Base-by-base conservation (phyloP, 331 rosid species). In the Telfairia occidentalis region DNA sequence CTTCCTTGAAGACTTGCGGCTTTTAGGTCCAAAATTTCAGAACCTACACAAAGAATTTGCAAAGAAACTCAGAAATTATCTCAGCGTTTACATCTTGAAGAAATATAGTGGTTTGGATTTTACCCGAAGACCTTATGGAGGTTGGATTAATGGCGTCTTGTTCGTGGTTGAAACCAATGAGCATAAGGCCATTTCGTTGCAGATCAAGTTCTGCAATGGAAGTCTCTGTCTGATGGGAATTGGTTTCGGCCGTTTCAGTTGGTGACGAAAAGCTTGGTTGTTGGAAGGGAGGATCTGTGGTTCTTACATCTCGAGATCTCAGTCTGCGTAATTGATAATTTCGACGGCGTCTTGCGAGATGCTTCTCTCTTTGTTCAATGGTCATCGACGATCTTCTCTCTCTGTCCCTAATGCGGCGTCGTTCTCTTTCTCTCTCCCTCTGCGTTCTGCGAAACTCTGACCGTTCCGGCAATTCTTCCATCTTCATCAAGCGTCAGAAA, bases 321-420 rank as follows among this genome's bases (percentile, higher is more conserved):
- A 87, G 83, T 78, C 91, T 82, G 57, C 97, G 54, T 5, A 91
- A 85, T 45, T 89, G 97, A 21, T 90, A 90, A 78, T 90, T 92
- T 76, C 89, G 81, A 15, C 97, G 87, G 19, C 98, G 89, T 16
- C 98, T 79, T 0, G 93, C 96, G 11, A 90, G 92, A 66, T 89
- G 98, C 43, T 86, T 80, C 54, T 92, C 97, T 54, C 96, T 86
- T 79, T 92, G 98, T 43, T 92, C 98, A 40, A 85, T 66, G 11
- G 87, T 90, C 98, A 90, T 92, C 1, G 97, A 83, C 52, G 86
- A 96, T 74, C 98, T 81, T 80, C 96, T 89, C 45, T 90, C 83
- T 55, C 93, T 73, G 76, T 92, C 98, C 26, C 96, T 83, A 8
- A 89, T 61, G 0, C 98, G 90, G 7, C 98, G 84, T 43, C 96